These are phyloP conservation scores for Epicoccum nigrum DNA, from an alignment of 2,329 filamentous ascomycete species.

Conservation along the genomic window DNA sequence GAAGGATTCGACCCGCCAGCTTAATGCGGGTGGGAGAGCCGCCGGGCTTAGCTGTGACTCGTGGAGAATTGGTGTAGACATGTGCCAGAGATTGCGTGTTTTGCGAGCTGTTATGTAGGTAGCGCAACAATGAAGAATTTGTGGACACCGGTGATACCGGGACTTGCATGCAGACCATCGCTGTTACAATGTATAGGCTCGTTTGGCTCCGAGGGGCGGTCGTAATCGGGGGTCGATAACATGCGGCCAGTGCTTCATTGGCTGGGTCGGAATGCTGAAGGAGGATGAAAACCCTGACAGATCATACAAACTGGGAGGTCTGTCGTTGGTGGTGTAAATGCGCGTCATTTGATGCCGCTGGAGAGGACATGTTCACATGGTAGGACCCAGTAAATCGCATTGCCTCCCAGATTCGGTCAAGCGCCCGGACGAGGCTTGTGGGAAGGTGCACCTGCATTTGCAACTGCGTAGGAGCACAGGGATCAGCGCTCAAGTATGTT, in stretches of 20 bases:
- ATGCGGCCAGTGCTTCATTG: conserved; percentile 3
- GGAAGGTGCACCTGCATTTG: conserved; percentile 3
- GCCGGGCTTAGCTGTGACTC: conserved; percentile 11
- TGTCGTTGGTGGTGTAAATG: conserved; percentile 11
- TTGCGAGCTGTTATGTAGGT: conserved; percentile 4
- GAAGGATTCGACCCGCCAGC: conserved; percentile 16
- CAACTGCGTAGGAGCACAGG: conserved; percentile 6
- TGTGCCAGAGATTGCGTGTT: conserved; percentile 10
- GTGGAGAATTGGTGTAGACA: conserved; percentile 10
- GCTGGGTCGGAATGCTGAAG: not conserved
- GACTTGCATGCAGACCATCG: conserved; percentile 1
- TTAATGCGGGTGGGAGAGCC: conserved; percentile 8
- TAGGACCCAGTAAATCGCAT: conserved; percentile 16
- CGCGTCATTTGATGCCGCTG: conserved; percentile 12
- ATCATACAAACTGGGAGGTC: conserved; percentile 3
- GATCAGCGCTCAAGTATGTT: conserved; percentile 5
- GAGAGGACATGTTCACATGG: conserved; percentile 11
- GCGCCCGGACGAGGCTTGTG: conserved; percentile 3
- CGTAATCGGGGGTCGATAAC: not conserved
- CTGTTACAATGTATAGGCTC: not conserved
- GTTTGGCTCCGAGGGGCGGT: not conserved
- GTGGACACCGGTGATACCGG: conserved; percentile 17
- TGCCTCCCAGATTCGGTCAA: conserved; percentile 18
- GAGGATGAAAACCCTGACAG: conserved; percentile 1
- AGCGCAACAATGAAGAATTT: conserved; percentile 10